Percentiles rank a stretch among this genome's conserved stretches.
Conservation (phyloP, 2,329 filamentous ascomycete species). For the Phialocephala sp. region DNA sequence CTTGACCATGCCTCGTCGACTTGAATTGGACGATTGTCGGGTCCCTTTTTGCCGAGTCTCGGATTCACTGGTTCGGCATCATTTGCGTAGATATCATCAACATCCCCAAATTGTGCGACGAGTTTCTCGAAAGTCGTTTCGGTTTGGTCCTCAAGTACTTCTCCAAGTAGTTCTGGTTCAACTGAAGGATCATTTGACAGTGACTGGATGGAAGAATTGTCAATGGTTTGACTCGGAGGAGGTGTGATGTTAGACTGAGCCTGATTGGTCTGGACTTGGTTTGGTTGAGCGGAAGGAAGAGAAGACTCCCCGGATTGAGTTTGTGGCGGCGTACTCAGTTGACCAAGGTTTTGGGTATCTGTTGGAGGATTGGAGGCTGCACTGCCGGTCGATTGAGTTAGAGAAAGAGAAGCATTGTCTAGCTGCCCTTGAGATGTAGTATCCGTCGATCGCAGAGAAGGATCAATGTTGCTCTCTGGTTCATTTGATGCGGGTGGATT, state of each 20-base stretch:
- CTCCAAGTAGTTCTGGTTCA: constrained; percentile 30
- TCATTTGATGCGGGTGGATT: neutral
- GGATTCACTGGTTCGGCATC: constrained; percentile 19
- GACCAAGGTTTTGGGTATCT: neutral
- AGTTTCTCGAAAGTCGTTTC: constrained; percentile 47
- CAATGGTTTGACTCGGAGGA: neutral
- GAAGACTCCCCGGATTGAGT: neutral
- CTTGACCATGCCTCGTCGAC: constrained; percentile 61
- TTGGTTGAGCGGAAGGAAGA: neutral
- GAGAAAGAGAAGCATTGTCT: neutral
- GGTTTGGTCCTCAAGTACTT: constrained; percentile 32
- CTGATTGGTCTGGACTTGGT: neutral
- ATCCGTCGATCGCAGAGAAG: constrained; percentile 13
- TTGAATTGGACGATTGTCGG: constrained; percentile 19
- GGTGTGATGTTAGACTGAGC: neutral
- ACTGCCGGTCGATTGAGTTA: neutral
- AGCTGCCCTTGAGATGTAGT: neutral
- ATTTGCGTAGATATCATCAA: constrained; percentile 19
- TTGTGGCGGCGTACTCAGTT: neutral
- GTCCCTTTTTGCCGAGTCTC: neutral
- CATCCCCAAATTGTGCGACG: constrained; percentile 52
- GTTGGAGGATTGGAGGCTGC: neutral
- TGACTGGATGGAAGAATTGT: neutral
- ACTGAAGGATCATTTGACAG: constrained; percentile 22
- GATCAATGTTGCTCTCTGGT: constrained; percentile 7